These are phyloP conservation scores for Colletotrichum sp. DNA, from an alignment of 2,329 filamentous ascomycete genomes.

Conservation along the genomic window DNA sequence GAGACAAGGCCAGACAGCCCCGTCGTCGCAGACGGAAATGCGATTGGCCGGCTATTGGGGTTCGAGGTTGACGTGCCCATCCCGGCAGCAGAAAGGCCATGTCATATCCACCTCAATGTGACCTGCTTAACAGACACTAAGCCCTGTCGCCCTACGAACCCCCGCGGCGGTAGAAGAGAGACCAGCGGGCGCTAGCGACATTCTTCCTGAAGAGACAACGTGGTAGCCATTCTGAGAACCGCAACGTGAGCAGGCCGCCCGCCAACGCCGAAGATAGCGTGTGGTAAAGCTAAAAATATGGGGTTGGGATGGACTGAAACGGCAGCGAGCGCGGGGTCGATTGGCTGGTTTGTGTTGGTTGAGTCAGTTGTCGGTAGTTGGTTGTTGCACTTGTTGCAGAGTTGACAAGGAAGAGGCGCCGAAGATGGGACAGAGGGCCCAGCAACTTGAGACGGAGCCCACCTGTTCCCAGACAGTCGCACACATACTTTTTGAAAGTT, in stretches of 20 bases:
- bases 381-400: neutral
- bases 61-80: neutral
- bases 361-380: neutral
- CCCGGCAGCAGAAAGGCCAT: neutral
- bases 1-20: neutral
- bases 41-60: neutral
- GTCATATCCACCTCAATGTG: neutral
- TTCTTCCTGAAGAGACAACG: neutral
- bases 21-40: neutral
- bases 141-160: neutral
- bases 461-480: neutral
- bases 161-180: neutral
- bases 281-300: constrained; percentile 14
- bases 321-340: neutral
- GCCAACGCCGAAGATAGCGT: neutral
- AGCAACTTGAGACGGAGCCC: constrained; percentile 12
- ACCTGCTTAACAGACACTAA: neutral
- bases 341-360: neutral
- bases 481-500: neutral
- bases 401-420: neutral
- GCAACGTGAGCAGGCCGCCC: neutral
- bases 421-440: constrained; percentile 9
- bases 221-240: neutral
- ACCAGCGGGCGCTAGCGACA: neutral
- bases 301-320: constrained; percentile 1